These are phyloP conservation scores for Spizellomyces punctatus DNA, from an alignment of 192 early-diverging fungal species.

Conservation along the genomic window DNA sequence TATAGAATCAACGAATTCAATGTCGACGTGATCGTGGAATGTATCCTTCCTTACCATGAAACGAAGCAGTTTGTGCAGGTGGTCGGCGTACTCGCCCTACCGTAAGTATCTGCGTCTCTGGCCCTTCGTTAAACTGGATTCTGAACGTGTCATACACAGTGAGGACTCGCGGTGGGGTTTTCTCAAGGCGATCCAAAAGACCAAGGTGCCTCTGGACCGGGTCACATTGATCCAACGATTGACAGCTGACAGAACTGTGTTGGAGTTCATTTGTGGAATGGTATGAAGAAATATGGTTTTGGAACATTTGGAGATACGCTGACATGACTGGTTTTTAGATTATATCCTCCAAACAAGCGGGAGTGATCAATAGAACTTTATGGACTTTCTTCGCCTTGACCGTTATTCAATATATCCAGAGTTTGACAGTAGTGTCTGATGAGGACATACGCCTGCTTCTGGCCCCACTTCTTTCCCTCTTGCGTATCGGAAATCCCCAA, in stretches of 20 bases:
- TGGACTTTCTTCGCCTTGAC: slow-evolving; percentile 70
- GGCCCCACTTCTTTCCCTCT: slow-evolving; percentile 55
- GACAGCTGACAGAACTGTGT: slow-evolving; percentile 65
- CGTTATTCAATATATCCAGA: slow-evolving; percentile 59
- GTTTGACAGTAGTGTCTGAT: slow-evolving; percentile 49
- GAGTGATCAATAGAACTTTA: slow-evolving; percentile 52
- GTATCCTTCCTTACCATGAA: slow-evolving; percentile 92
- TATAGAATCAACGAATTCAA: slow-evolving; percentile 81
- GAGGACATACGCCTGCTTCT: slow-evolving; percentile 61
- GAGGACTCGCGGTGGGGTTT: slow-evolving; percentile 58
- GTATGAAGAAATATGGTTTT: slow-evolving; percentile 43
- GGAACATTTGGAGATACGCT: background rate
- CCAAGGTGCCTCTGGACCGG: slow-evolving; percentile 66
- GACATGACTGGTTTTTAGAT: slow-evolving; percentile 36
- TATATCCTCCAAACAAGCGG: slow-evolving; percentile 5
- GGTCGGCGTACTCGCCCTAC: slow-evolving; percentile 72
- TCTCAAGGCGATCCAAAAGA: slow-evolving; percentile 57
- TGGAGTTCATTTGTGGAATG: slow-evolving; percentile 78
- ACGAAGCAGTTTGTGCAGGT: slow-evolving; percentile 84
- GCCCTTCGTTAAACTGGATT: slow-evolving; percentile 2
- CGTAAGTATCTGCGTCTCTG: slow-evolving; percentile 35
- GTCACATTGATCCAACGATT: slow-evolving; percentile 70
- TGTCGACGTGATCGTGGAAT: slow-evolving; percentile 71
- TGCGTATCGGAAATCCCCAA: slow-evolving; percentile 47
- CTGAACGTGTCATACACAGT: too few species aligned